phyloP scores from a whole-genome alignment of 1,284 basidiomycete genomes.

The Inonotus hispidus region DNA sequence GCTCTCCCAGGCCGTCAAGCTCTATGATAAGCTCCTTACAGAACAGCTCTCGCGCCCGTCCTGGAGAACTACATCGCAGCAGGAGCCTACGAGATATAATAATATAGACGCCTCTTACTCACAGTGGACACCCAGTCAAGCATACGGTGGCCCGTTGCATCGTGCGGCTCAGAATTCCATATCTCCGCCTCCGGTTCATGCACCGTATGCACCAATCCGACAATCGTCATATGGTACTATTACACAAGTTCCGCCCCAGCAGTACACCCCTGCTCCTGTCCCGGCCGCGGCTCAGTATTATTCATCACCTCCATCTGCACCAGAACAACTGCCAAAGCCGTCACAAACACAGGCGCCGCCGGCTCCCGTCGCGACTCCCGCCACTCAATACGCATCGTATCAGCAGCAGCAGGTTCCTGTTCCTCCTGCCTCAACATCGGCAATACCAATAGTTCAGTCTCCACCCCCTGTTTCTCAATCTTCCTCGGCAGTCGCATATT shows the following conservation, averaged over 20 bases:
- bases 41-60: conserved; percentile 72
- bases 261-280: conserved; percentile 16
- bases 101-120: conserved; percentile 16
- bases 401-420: conserved; percentile 25
- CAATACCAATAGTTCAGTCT: conserved; percentile 9
- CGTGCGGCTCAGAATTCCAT: conserved; percentile 18
- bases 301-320: conserved; percentile 12
- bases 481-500: not conserved
- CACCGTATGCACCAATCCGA: conserved; percentile 23
- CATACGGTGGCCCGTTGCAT: conserved; percentile 28
- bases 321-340: conserved; percentile 21
- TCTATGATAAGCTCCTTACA: conserved; percentile 86
- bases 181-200: conserved; percentile 17
- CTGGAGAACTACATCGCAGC: conserved; percentile 43
- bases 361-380: conserved; percentile 13
- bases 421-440: conserved; percentile 18
- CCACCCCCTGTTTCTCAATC: not conserved
- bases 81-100: conserved; percentile 20
- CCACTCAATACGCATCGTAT: conserved; percentile 19
- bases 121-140: conserved; percentile 17
- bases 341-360: conserved; percentile 25
- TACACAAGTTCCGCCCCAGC: conserved; percentile 27
- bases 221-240: conserved; percentile 8
- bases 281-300: conserved; percentile 11
- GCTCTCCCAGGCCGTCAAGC: conserved; percentile 82